These are phyloP conservation scores for Leccinum rimulosum DNA, from an alignment of 768 basidiomycete genomes.

Conservation along the genomic window DNA sequence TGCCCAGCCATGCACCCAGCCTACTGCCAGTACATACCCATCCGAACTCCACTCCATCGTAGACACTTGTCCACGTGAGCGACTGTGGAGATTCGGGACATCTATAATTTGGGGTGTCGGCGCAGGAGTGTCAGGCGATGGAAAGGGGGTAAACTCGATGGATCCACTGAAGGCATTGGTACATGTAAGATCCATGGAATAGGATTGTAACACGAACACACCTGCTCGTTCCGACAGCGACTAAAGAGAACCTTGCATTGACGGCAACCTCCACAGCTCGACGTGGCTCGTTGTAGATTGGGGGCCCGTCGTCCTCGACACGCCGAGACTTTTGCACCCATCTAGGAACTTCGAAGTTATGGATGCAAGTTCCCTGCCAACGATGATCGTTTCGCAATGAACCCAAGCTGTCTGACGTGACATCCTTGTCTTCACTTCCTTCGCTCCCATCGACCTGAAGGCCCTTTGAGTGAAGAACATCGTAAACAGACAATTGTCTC, in stretches of 20 bases:
- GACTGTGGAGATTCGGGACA: slow-evolving; percentile 60
- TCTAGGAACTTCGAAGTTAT: slow-evolving; percentile 67
- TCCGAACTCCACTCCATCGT: slow-evolving; percentile 92
- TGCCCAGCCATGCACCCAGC: slow-evolving; percentile 88
- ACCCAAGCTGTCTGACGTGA: slow-evolving; percentile 2
- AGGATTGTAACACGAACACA: slow-evolving; percentile 24
- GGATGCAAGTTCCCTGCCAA: slow-evolving; percentile 82
- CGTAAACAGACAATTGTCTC: slow-evolving; percentile 2
- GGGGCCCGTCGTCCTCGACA: slow-evolving; percentile 45
- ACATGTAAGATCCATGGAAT: neutral
- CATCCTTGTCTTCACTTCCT: slow-evolving; percentile 3
- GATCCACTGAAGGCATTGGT: slow-evolving; percentile 46
- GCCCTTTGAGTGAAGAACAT: slow-evolving; percentile 7
- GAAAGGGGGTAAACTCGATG: slow-evolving; percentile 67
- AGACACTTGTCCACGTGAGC: slow-evolving; percentile 58
- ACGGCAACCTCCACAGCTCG: slow-evolving; percentile 64
- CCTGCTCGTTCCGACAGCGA: slow-evolving; percentile 78
- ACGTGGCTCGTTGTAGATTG: slow-evolving; percentile 61
- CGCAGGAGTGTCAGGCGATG: slow-evolving; percentile 53
- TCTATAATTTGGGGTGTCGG: slow-evolving; percentile 62
- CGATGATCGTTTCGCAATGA: slow-evolving; percentile 13
- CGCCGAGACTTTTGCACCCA: slow-evolving; percentile 78
- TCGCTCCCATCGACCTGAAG: slow-evolving; percentile 5
- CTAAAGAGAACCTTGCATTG: slow-evolving; percentile 77
- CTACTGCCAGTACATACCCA: slow-evolving; percentile 91